Evolutionary conservation across 2,329 filamentous ascomycete species (phyloP), one percentile per base, ranked within the genome.

Genomic region (Penicillium sp.): DNA sequence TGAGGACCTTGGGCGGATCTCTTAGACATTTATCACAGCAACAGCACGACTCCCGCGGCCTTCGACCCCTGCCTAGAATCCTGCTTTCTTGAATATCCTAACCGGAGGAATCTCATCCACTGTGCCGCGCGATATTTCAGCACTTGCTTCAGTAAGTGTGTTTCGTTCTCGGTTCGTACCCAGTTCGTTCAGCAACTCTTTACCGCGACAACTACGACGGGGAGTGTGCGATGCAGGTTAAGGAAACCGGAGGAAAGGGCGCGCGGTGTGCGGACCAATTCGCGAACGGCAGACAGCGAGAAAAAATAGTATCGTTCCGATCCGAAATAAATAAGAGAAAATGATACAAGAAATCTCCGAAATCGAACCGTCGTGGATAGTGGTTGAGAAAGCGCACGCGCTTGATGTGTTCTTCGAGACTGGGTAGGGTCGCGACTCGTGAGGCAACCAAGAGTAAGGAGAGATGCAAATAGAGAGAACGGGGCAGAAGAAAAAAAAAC

Each of bases 11-110:
- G 66, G 29, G 76, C 76, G 38, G 62, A 65, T 67, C 78, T 75
- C 75, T 80, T 79, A 61, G 74, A 77, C 76, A 79, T 79, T 55
- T 70, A 69, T 73, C 71, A 48, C 57, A 21, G 56, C 47, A 54
- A 44, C 35, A 58, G 17, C 31, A 38, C 54, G 55, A 35, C 60
- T 41, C 55, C 55, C 45, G 26, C 55, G 50, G 55, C 52, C 57
- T 65, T 58, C 63, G 65, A 44, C 66, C 68, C 62, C 62, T 67
- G 66, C 60, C 44, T 60, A 46, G n/a, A 64, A 46, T 56, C 58
- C 58, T 41, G 54, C 35, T 41, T 54, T 30, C 47, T 26, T 26
- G 57, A 60, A 46, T 54, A 30, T 23, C 57, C 41, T 60, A 55
- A 61, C 30, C 3, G 51, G 50, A 23, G 54, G 60, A 47, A 38